These are phyloP conservation scores for Coemansia sp. DNA, from an alignment of 192 early-diverging fungal genomes.

Conservation along the genomic window DNA sequence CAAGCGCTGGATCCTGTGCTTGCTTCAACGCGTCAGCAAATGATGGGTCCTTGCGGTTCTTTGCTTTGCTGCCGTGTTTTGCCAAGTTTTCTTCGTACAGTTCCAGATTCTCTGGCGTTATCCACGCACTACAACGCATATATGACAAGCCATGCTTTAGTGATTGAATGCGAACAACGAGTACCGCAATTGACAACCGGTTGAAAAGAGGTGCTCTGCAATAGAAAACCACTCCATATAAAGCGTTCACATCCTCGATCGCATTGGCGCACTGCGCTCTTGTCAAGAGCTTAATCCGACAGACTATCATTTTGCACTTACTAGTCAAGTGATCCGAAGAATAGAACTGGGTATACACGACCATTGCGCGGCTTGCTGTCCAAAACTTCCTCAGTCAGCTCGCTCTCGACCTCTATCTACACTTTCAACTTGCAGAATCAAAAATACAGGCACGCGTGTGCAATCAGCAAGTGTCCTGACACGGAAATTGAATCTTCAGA, in stretches of 20 bases:
- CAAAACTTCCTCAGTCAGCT: conserved; percentile 41
- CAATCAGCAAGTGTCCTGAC: conserved; percentile 5
- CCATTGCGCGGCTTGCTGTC: conserved; percentile 54
- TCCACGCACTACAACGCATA: conserved; percentile 44
- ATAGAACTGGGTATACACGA: conserved; percentile 53
- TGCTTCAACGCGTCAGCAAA: conserved; percentile 55
- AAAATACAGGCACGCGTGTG: neutral
- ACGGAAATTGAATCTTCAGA: neutral
- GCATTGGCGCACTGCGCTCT: neutral
- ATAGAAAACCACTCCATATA: neutral
- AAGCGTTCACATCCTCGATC: neutral
- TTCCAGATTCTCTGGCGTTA: conserved; percentile 53
- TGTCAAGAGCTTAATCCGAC: neutral
- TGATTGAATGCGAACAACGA: neutral
- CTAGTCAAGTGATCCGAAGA: conserved; percentile 59
- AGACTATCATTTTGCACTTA: conserved; percentile 29
- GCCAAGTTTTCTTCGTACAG: conserved; percentile 51
- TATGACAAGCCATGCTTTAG: neutral
- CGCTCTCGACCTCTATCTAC: conserved; percentile 52
- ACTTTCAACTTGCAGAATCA: conserved; percentile 1
- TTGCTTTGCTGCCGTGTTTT: conserved; percentile 50
- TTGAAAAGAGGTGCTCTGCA: neutral
- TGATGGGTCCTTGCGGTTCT: conserved; percentile 53
- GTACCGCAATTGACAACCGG: neutral
- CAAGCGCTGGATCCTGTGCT: conserved; percentile 52